A percentile compares a stretch with the other conserved stretches of the same genome.
Evolutionary conservation across 768 basidiomycete species (phyloP).

Genomic region (Thelephora aurantiotincta): DNA sequence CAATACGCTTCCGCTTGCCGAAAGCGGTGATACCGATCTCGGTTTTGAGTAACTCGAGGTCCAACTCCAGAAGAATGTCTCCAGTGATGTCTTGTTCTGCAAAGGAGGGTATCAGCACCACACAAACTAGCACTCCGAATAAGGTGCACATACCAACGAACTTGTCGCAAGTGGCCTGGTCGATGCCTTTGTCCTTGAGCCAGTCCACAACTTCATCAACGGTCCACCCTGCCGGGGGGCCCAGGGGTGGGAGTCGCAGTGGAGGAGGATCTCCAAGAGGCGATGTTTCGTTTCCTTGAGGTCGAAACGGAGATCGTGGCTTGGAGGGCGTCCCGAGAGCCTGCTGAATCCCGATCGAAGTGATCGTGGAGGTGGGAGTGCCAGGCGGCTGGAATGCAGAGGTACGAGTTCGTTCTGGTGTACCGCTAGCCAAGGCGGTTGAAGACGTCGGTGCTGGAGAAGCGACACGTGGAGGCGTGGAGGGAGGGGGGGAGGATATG

Average conservation of each 20-base stretch:
- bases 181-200: conserved; percentile 76
- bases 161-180: conserved; percentile 66
- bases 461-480: not conserved
- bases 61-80: conserved; percentile 90
- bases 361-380: conserved; percentile 13
- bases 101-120: conserved; percentile 1
- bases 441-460: not conserved
- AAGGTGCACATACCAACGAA: conserved; percentile 56
- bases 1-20: conserved; percentile 87
- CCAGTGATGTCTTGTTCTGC: conserved; percentile 98
- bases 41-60: conserved; percentile 76
- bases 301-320: too few species aligned
- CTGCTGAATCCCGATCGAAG: conserved; percentile 13
- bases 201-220: conserved; percentile 86
- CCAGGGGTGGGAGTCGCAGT: not conserved
- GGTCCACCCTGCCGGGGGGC: conserved; percentile 61
- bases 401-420: not conserved
- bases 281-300: too few species aligned
- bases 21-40: conserved; percentile 92
- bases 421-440: not conserved
- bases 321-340: conserved; percentile 3
- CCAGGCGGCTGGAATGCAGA: conserved; percentile 2
- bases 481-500: not conserved
- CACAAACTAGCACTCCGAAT: not conserved
- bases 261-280: not conserved